phyloP scores from a whole-genome alignment of 441 rosid genomes.

The Populus hybrid region DNA sequence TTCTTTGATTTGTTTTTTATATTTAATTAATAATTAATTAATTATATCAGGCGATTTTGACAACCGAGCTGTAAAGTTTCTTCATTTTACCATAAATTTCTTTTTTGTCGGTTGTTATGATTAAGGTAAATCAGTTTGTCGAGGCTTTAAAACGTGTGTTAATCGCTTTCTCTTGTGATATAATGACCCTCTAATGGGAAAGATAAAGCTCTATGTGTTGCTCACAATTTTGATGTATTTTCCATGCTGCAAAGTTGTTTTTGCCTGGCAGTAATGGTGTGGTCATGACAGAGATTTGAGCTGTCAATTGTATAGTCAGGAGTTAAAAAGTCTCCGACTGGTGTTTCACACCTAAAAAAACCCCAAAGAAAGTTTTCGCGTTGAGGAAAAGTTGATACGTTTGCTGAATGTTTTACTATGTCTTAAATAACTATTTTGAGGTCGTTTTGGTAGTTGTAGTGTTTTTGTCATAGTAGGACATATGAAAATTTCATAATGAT shows the following conservation, averaged over 20 bases:
- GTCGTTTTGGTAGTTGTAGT: conserved; percentile 45
- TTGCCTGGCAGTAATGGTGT: background rate
- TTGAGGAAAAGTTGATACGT: background rate
- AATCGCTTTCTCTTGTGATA: conserved; percentile 24
- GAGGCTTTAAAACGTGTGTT: conserved; percentile 26
- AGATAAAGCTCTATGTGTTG: background rate
- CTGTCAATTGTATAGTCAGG: background rate
- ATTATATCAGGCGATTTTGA: conserved; percentile 28
- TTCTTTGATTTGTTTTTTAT: background rate
- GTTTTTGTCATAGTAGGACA: conserved; percentile 31
- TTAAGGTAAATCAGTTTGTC: conserved; percentile 14
- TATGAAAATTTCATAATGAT: conserved; percentile 5
- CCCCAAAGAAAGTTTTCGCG: background rate
- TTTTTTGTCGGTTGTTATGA: conserved; percentile 36
- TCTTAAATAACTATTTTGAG: background rate
- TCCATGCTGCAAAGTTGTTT: background rate
- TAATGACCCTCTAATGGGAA: conserved; percentile 1
- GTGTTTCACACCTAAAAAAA: background rate
- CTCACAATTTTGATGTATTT: background rate
- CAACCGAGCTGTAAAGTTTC: conserved; percentile 20
- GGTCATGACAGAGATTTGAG: background rate
- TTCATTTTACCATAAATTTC: conserved; percentile 9
- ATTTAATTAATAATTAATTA: too few relatives aligned
- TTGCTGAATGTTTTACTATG: background rate
- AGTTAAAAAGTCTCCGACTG: background rate